These are phyloP conservation scores for Thielaviopsis euricoi DNA, from an alignment of 2,329 filamentous ascomycete species.

Conservation along the genomic window DNA sequence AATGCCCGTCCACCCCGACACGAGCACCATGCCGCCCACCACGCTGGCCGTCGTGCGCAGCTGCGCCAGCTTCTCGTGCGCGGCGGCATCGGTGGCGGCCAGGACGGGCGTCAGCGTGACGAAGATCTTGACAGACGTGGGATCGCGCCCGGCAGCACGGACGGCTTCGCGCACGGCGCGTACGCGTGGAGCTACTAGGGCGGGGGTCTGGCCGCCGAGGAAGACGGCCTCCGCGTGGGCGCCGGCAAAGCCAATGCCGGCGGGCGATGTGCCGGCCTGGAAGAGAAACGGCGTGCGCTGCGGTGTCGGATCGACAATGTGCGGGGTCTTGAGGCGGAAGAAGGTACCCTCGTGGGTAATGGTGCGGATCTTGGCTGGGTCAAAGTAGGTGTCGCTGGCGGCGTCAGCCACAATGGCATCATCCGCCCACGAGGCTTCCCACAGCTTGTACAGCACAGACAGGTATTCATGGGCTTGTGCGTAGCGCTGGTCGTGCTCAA, in stretches of 20 bases:
- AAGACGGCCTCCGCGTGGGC: conserved; percentile 45
- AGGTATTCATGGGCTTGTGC: conserved; percentile 46
- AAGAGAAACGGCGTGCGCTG: conserved; percentile 41
- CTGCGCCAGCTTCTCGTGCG: conserved; percentile 32
- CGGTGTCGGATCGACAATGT: conserved; percentile 36
- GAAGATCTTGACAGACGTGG: conserved; percentile 39
- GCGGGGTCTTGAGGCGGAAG: conserved; percentile 26
- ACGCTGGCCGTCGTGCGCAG: conserved; percentile 34
- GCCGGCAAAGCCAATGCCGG: conserved; percentile 38
- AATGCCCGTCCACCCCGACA: conserved; percentile 43
- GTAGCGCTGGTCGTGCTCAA: conserved; percentile 46
- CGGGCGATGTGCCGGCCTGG: conserved; percentile 42
- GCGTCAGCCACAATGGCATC: conserved; percentile 38
- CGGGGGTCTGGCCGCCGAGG: conserved; percentile 35
- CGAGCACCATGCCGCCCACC: conserved; percentile 36
- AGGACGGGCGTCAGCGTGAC: conserved; percentile 32
- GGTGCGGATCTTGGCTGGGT: conserved; percentile 40
- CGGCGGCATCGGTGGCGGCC: conserved; percentile 34
- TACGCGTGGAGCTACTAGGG: conserved; percentile 32
- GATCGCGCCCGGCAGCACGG: conserved; percentile 34
- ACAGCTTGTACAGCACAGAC: conserved; percentile 43
- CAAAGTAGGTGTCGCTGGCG: conserved; percentile 37
- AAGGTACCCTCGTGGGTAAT: conserved; percentile 46
- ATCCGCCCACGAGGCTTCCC: conserved; percentile 39
- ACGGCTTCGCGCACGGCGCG: conserved; percentile 35